Evolutionary conservation across 306 rosid genomes (phyloP), one percentile per base, ranked within the genome.

Genomic region (Sesbania bispinosa): DNA sequence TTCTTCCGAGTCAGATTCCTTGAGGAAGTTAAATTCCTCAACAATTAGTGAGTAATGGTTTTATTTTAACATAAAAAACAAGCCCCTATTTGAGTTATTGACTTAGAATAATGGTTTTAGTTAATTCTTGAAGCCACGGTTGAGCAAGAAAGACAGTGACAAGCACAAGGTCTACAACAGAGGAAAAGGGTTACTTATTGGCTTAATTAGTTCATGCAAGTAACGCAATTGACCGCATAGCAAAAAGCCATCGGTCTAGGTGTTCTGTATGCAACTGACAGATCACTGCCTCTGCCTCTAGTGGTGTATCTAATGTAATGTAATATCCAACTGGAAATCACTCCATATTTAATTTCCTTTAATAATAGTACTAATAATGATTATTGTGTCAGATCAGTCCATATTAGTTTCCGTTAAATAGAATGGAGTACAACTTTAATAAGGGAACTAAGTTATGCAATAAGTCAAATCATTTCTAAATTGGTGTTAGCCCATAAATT

Each of bases 81-180:
- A 29, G 41, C 2, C 13, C 33, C 51, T 19, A 6, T 38, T 10
- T 19, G 61, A 32, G 73, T 67, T 18, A 19, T 4, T 46, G 11
- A 66, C 10, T 46, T 66, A 67, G 13, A 67, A 67, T 53, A 7
- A 33, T 38, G 32, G 18, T 36, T 63, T 15, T 10, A 62, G 2
- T 38, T 27, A 29, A 51, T 21, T 51, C 20, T 58, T 32, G 7
- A 60, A 55, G 54, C 39, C 18, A 72, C 23, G 19, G 54, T 18
- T 35, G 60, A 38, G 67, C 8, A 20, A 4, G 75, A 65, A 47
- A 69, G 85, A 80, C 6, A 50, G 45, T 58, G 87, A 77, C 81
- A 73, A 35, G 24, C 75, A 70, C 70, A 33, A 53, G 43, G 48
- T 65, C 19, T 15, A 21, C 29, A 26, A n/a, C 10, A 38, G 51